Percentiles rank a stretch among this genome's conserved stretches.
Evolutionary conservation across 768 basidiomycete genomes (phyloP).

Genomic region (Boletus coccyginus): DNA sequence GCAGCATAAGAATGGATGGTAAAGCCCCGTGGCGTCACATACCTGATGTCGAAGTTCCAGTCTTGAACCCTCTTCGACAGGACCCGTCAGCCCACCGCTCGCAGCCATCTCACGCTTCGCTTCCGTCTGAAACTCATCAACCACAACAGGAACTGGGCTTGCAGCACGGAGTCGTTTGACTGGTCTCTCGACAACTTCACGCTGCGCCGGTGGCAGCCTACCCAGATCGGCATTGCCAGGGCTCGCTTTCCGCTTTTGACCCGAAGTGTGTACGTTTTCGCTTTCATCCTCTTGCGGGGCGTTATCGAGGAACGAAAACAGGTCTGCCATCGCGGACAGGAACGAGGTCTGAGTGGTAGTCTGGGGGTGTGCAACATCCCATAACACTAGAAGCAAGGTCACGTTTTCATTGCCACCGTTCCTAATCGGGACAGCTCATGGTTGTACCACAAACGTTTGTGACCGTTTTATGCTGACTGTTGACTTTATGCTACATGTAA

Average conservation of each 20-base stretch:
- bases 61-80: conserved; percentile 62
- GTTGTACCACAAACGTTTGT: too few relatives aligned
- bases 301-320: conserved; percentile 31
- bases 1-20: conserved; percentile 1
- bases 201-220: conserved; percentile 9
- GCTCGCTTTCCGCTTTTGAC: conserved; percentile 28
- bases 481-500: too few relatives aligned
- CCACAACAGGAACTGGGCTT: conserved; percentile 69
- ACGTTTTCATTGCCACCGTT: too few relatives aligned
- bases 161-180: conserved; percentile 60
- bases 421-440: too few relatives aligned
- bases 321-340: conserved; percentile 21
- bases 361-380: too few relatives aligned
- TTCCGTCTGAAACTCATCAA: conserved; percentile 94
- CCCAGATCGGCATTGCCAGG: conserved; percentile 1
- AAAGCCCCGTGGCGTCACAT: background rate
- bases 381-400: too few relatives aligned
- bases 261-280: conserved; percentile 14
- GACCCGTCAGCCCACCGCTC: conserved; percentile 80
- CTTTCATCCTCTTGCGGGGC: conserved; percentile 24
- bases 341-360: background rate
- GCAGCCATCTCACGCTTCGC: conserved; percentile 90
- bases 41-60: conserved; percentile 82
- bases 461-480: too few relatives aligned
- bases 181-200: conserved; percentile 32